Percentiles rank a stretch among this genome's conserved stretches.
Evolutionary conservation across 2,329 filamentous ascomycete genomes (phyloP).

Genomic region (Mycocentrospora acerina): DNA sequence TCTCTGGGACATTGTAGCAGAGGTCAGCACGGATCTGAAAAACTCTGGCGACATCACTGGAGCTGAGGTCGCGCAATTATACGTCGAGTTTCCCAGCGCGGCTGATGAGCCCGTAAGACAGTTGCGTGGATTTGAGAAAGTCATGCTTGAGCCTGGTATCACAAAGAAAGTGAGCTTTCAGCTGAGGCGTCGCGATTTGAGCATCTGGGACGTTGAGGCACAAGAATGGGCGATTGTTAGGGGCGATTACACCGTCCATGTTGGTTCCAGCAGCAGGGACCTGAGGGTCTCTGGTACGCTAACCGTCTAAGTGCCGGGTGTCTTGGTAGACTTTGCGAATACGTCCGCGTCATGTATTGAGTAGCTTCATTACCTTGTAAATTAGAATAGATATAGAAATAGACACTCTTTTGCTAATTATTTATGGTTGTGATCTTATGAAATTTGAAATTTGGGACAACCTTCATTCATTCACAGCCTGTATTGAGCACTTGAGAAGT

Average conservation of each 20-base stretch:
- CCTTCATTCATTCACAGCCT: too few species aligned
- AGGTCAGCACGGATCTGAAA: conserved; percentile 36
- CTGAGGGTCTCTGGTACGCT: conserved; percentile 37
- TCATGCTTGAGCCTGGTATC: conserved; percentile 31
- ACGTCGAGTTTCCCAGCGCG: conserved; percentile 37
- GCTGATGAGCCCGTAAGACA: conserved; percentile 36
- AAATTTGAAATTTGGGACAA: too few species aligned
- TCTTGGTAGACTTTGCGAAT: too few species aligned
- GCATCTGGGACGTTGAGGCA: conserved; percentile 37
- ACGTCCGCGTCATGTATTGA: too few species aligned
- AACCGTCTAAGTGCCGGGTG: conserved; percentile 21
- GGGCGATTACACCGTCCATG: conserved; percentile 35
- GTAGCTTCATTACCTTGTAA: too few species aligned
- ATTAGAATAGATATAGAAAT: too few species aligned
- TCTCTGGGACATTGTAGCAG: conserved; percentile 39
- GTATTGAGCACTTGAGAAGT: too few species aligned
- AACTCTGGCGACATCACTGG: conserved; percentile 40
- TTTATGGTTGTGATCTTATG: too few species aligned
- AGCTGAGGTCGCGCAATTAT: conserved; percentile 44
- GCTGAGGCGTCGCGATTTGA: conserved; percentile 40
- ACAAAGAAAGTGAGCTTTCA: conserved; percentile 36
- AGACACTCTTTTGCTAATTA: too few species aligned
- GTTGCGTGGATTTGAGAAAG: conserved; percentile 41
- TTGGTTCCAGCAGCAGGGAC: conserved; percentile 41
- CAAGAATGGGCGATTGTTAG: conserved; percentile 38